Evolutionary conservation across 371 early-diverging fungal species (phyloP), one percentile per base, ranked within the genome.

Genomic region (Blakeslea trispora): DNA sequence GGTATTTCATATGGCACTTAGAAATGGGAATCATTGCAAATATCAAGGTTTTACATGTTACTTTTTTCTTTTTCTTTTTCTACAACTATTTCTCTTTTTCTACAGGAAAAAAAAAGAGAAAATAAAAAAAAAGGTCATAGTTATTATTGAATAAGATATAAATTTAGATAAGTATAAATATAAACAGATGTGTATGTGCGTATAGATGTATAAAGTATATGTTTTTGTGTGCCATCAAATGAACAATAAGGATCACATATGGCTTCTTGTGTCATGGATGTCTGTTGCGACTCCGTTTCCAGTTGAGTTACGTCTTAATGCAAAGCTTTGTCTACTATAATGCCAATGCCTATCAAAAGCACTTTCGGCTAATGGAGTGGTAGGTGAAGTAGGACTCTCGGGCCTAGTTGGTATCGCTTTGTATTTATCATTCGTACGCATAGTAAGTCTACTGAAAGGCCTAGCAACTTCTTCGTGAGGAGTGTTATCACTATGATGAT

Each of bases 381-480:
- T 28, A 3, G 28, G 28, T 28, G 28, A 28, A 28, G 28, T 28
- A 28, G 28, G 28, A 7, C 28, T 28, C 28, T 28, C 28, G 7
- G 28, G 28, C 7, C 28, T 17, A n/a, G 18, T 18, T 3, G 19
- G n/a, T 17, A 15, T 7, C 9, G 18, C 2, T 37, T 42, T 18
- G 18, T 17, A 42, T n/a, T 21, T 45, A 6, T 43, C 42, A 19
- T 17, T 31, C 15, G 42, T 44, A 8, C 34, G 41, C 44, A 60
- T 49, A 19, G 54, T 49, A 14, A 60, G 49, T 49, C 50, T 18
- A 49, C 55, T 49, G 23, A 60, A 60, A 3, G 61, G 55, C 39
- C 53, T 53, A 24, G 42, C 45, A 15, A 60, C 39, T 17, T 48
- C 54, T 34, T 60, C 54, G 10, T 54, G 24, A 9, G n/a, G 2